Evolutionary conservation across 2,329 filamentous ascomycete species (phyloP), one percentile per base, ranked within the genome.

Genomic region (Neofusicoccum umdonicola): DNA sequence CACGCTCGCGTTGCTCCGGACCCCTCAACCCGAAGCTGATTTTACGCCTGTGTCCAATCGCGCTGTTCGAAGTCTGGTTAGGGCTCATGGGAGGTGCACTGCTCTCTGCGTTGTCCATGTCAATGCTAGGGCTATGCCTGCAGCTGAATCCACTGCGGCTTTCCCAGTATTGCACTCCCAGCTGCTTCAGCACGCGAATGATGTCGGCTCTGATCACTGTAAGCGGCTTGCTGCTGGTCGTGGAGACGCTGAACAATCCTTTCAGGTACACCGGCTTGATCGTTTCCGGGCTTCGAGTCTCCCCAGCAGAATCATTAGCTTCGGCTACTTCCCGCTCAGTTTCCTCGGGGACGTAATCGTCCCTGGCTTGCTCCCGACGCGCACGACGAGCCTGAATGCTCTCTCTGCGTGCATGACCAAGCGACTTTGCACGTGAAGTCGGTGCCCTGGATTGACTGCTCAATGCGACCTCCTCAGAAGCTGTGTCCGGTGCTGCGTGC

Each of bases 241-340:
- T 99, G 3, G 92, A 96, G 62, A 98, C 95, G 72, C 94, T 98
- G 80, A 99, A 98, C 17, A 99, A 84, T 4, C 95, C 95, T 78
- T 98, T 99, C 65, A 99, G 85, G 76, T 90, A 98, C 3, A 98
- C 95, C 0, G 95, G 95, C 76, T 97, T 97, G 62, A 94, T 89
- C 66, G 94, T 86, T 69, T 96, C 92, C 4, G 90, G 88, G 69
- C 86, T 89, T 27, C 79, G 77, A 44, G 34, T 39, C 45, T 64
- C 63, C n/a, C 45, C 52, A 22, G 68, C 88, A 67, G 87, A 84
- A 58, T 80, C 77, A 42, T 80, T 82, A 45, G 84, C 83, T 65
- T 84, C 83, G 1, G 81, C 80, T 31, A 92, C 80, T 65, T 97
- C 93, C 56, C 88, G 86, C 72, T 96, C 92, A 0, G 93, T 96